Percentiles rank a stretch among this genome's conserved stretches.
These are phyloP conservation scores for Penicillium sp. DNA, from an alignment of 2,329 filamentous ascomycete species.

Conservation along the genomic window DNA sequence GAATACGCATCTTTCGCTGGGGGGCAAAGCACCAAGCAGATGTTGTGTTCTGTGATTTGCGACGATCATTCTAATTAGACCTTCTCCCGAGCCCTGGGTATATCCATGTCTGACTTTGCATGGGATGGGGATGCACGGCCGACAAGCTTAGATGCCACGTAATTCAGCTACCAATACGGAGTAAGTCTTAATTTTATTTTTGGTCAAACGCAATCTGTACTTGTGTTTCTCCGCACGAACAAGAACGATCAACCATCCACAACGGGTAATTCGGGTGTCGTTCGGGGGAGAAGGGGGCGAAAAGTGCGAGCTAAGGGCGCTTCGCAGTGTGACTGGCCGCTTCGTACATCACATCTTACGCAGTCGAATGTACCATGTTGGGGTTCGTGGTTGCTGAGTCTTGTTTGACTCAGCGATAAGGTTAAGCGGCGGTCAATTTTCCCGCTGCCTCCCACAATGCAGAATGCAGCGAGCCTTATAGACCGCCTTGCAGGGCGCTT, in stretches of 20 bases:
- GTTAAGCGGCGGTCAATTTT: conserved; percentile 20
- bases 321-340: not conserved
- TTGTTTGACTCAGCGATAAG: conserved; percentile 21
- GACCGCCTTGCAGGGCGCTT: conserved; percentile 15
- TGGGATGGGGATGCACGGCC: conserved; percentile 1
- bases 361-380: not conserved
- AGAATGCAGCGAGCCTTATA: conserved; percentile 16
- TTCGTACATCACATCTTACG: conserved; percentile 1
- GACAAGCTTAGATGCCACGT: conserved; percentile 3
- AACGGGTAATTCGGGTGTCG: not conserved
- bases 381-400: conserved; percentile 10
- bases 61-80: conserved; percentile 4
- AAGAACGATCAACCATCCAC: not conserved
- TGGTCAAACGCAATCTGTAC: not conserved
- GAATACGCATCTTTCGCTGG: conserved; percentile 7
- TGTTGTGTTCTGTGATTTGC: not conserved
- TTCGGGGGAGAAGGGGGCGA: not conserved
- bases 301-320: not conserved
- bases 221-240: not conserved
- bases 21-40: not conserved
- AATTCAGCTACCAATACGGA: conserved; percentile 1
- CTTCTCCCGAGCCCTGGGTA: conserved; percentile 1
- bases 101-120: conserved; percentile 1
- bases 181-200: not conserved
- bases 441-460: conserved; percentile 6